Evolutionary conservation across 1,284 basidiomycete genomes (phyloP), one percentile per base, ranked within the genome.

Genomic region (Heterobasidion occidentale): DNA sequence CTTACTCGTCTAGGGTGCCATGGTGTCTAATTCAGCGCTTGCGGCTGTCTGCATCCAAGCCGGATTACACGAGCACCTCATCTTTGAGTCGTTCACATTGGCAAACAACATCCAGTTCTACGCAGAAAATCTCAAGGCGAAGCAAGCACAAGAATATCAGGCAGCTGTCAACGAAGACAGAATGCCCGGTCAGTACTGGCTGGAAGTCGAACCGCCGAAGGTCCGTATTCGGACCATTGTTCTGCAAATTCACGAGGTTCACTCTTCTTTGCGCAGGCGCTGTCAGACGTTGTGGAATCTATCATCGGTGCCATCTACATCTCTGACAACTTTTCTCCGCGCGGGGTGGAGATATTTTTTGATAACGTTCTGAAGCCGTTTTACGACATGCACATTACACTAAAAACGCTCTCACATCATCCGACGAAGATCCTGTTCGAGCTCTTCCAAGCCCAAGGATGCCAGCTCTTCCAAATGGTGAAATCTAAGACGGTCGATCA

Each of bases 251-350:
- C 4, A 11, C 9, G 6, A 11, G 46, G n/a, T 17, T 33, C 12
- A 17, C 11, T 14, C 19, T 17, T 48, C 27, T 11, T 9, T 54
- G 46, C 53, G 20, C 65, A 89, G 89, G 78, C 76, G 12, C 73
- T 91, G 17, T 87, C 87, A 7, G 89, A 92, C 67, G 75, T 90
- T 20, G 76, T 92, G 27, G 90, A 92, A 67, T 84, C 89, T 6
- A 73, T 89, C 48, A 73, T 90, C 27, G 89, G 88, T 4, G 88
- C 87, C 12, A 71, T 90, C 48, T 88, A 85, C 67, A 77, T 90
- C 58, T 86, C 84, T n/a, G 86, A 90, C 63, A 74, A 78, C 56
- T 88, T 85, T 68, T 77, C 78, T 11, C 77, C 77, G 36, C 68
- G 74, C 52, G 84, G 84, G 5, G 76, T 76, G 42, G 78, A 87